Base-by-base conservation (phyloP, 2,329 filamentous ascomycete genomes). In the Colletotrichum sp. region DNA sequence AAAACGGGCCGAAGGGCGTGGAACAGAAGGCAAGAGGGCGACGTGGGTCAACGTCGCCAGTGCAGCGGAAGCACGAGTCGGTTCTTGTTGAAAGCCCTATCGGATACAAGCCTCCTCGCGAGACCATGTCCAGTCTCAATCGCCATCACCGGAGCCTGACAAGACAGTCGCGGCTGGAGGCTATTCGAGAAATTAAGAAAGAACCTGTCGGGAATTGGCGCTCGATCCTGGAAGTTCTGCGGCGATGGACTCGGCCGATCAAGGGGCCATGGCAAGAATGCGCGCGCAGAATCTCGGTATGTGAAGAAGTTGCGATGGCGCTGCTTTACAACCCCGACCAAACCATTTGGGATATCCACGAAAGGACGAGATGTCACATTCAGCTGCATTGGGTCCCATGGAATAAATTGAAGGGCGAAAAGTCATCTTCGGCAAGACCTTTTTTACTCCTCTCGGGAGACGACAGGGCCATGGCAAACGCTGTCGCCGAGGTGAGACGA, bases 151-250 rank as follows among this genome's bases (percentile, higher is more conserved):
- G 76, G 27, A 81, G 77, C n/a, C 76, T 83, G 18, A 77, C 77
- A n/a, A 80, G 81, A 8, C 86, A 87, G 74, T 73, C 80, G 4
- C 82, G 82, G 6, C 78, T 85, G 55, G 81, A 84, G 54, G 78
- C 78, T 21, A 79, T 84, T 27, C 82, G 81, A 71, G 75, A 77
- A 24, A 77, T 78, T 15, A 80, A 82, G 67, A 70, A 76, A 2
- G 77, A 76, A 43, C 78, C 76, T 18, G 76, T 81, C 43, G 79
- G 82, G 2, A 80, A 84, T 72, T 89, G 86, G 86, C 82, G 80
- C 16, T 75, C 78, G 8, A 83, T 84, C 13, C 81, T 89, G 54
- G 73, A 78, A 11, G 74, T 82, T 6, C 81, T 89, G 72, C 81
- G 81, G 74, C 77, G 77, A 16, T 81, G 78, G 76, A 87, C 85